A percentile compares a stretch with the other conserved stretches of the same genome.
Evolutionary conservation across 1,284 basidiomycete genomes (phyloP).

Genomic region (Malassezia caprae): DNA sequence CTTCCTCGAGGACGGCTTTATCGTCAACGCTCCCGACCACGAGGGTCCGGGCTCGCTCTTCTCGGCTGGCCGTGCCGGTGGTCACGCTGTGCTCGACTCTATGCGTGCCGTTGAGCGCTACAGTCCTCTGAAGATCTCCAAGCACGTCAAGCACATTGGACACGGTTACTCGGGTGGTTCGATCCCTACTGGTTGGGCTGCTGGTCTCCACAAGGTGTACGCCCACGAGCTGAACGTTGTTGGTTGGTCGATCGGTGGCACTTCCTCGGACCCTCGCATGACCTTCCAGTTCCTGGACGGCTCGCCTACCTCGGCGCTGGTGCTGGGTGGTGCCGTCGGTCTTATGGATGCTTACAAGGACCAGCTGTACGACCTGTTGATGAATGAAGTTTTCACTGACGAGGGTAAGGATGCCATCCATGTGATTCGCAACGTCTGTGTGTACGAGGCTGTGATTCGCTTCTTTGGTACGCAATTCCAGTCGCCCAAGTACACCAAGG

Average conservation of each 20-base stretch:
- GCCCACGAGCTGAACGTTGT: slow-evolving; percentile 34
- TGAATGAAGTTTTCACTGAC: slow-evolving; percentile 22
- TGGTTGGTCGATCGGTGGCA: slow-evolving; percentile 35
- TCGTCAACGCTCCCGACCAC: slow-evolving; percentile 37
- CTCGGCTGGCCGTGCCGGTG: slow-evolving; percentile 31
- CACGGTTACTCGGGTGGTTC: slow-evolving; percentile 38
- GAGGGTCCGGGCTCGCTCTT: slow-evolving; percentile 26
- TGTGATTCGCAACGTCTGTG: slow-evolving; percentile 22
- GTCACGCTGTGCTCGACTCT: slow-evolving; percentile 28
- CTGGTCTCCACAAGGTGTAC: slow-evolving; percentile 19
- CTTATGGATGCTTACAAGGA: slow-evolving; percentile 25
- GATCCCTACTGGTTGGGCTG: slow-evolving; percentile 29
- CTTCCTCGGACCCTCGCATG: slow-evolving; percentile 23
- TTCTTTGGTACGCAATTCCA: slow-evolving; percentile 22
- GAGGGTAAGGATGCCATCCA: slow-evolving; percentile 21
- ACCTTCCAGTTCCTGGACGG: slow-evolving; percentile 15
- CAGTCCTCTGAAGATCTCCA: slow-evolving; percentile 19
- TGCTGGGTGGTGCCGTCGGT: slow-evolving; percentile 31
- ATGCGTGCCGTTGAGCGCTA: slow-evolving; percentile 27
- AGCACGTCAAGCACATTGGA: slow-evolving; percentile 21
- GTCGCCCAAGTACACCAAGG: slow-evolving; percentile 19
- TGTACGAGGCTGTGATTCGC: slow-evolving; percentile 18
- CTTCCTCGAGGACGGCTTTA: slow-evolving; percentile 32
- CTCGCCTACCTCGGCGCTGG: slow-evolving; percentile 29
- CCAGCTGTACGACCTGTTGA: slow-evolving; percentile 21